Base-by-base conservation (phyloP, 441 rosid genomes). In the Bruguiera hainesii region DNA sequence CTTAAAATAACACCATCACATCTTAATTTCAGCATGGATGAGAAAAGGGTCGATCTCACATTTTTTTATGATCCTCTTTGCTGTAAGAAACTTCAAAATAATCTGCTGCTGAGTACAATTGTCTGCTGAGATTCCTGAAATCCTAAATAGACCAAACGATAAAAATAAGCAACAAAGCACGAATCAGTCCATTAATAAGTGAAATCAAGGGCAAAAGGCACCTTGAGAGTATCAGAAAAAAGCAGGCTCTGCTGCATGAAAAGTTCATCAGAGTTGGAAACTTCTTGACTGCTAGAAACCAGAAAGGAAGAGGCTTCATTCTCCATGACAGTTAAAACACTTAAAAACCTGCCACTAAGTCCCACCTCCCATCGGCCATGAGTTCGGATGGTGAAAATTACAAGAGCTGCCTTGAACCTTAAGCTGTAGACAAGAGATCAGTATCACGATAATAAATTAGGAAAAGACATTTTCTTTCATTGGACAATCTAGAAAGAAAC, bases 91-190 rank as follows among this genome's bases (percentile, higher is more conserved):
- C 42, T 81, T 95, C 99, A 68, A 87, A 91, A 76, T 89, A 84
- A 29, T 95, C 93, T 25, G 98, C 98, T 9, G 99, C 99, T 21
- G 89, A 86, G 82, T 87, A 89, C 37, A 95, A 70, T 48, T 95
- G 98, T 66, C 83, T 78, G 78, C 90, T 85, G 61, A 95, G 63
- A 70, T 71, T 83, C 87, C 83, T 95, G 79, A 95, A 78, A 62
- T 91, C 99, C 95, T 76, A 65, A 65, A 56, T n/a, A 20, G 37
- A 55, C 1, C 62, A 64, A 61, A 23, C n/a, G 13, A 67, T 23
- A 55, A 55, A 25, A 60, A 57, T 55, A 26, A 69, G 56, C 49
- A 37, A 16, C 21, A 58, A 19, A 4, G 16, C 33, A 62, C 42
- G 6, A 13, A 35, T 60, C 59, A 50, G 25, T 26, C 28, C 4